phyloP scores from a whole-genome alignment of 257 asterid species.

The Leptodermis oblonga region DNA sequence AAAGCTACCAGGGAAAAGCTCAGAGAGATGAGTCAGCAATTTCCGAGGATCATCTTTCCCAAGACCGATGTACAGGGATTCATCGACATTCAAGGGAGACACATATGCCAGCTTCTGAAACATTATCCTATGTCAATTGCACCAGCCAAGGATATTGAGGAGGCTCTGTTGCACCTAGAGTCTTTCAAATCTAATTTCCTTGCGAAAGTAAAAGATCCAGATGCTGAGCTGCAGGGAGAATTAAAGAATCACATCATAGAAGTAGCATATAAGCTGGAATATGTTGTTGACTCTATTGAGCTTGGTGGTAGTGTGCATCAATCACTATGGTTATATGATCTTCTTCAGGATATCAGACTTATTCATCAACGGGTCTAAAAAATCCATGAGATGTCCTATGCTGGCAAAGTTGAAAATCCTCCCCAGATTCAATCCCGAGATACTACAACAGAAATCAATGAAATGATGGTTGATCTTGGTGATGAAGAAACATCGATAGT shows the following conservation, averaged over 20 bases:
- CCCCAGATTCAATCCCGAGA: not conserved
- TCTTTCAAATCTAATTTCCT: not conserved
- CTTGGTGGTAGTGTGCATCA: no score
- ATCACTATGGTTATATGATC: conserved; percentile 1
- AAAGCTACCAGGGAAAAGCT: not conserved
- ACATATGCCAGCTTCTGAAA: not conserved
- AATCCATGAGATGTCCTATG: not conserved
- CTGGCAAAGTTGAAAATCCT: not conserved
- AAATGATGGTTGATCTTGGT: no score
- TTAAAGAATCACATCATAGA: not conserved
- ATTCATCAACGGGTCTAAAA: not conserved
- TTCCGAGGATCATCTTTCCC: not conserved
- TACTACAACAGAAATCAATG: not conserved
- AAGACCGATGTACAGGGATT: not conserved
- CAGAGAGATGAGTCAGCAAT: not conserved
- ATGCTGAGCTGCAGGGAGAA: not conserved
- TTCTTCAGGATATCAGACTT: not conserved
- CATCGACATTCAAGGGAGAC: not conserved
- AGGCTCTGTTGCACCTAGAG: not conserved
- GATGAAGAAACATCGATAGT: no score
- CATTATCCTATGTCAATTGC: not conserved
- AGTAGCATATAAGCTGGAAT: no score
- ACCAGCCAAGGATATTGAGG: not conserved
- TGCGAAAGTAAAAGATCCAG: not conserved
- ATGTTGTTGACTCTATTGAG: no score